Evolutionary conservation across 2,329 filamentous ascomycete genomes (phyloP), one percentile per base, ranked within the genome.

Genomic region (Magnaporthiopsis rhizophila): DNA sequence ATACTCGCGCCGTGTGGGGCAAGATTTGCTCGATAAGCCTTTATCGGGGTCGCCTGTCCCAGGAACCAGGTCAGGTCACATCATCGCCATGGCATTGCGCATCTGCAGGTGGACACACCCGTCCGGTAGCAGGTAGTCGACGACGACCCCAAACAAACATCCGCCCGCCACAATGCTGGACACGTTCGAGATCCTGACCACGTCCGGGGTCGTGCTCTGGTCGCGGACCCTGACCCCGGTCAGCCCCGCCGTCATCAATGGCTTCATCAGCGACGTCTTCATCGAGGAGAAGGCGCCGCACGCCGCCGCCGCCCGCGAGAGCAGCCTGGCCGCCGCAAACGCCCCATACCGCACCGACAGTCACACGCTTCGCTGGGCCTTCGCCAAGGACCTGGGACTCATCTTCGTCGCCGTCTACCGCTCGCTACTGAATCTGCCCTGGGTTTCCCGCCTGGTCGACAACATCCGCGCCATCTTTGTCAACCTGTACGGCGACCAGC

Each of bases 321-420:
- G 81, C 61, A 79, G 77, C 62, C 85, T 87, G 8, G 83, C 86
- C 18, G 79, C 85, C 21, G 80, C 78, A 62, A 91, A 91, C 69
- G 86, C 90, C 21, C 83, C 88, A 0, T 99, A 95, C 79, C 91
- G 86, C 76, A 90, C 91, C 72, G 95, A 98, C 70, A 92, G 96
- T 69, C 96, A 98, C 74, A 98, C 92, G 0, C 76, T 99, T 69
- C 96, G 95, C 79, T 99, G 94, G 91, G 92, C 92, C 5, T 86
- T 90, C 50, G 89, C 89, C 64, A 98, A 97, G 78, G 95, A 99
- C 73, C 80, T 98, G 63, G 92, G 93, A 57, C 79, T 99, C 69
- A 96, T 99, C 69, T 99, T 99, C 77, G 94, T 98, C 72, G 95
- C 94, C 68, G 95, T 99, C 68, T 99, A 99, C 76, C 91, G 96